Evolutionary conservation across 2,329 filamentous ascomycete genomes (phyloP).

Genomic region (Aureobasidium subglaciale): DNA sequence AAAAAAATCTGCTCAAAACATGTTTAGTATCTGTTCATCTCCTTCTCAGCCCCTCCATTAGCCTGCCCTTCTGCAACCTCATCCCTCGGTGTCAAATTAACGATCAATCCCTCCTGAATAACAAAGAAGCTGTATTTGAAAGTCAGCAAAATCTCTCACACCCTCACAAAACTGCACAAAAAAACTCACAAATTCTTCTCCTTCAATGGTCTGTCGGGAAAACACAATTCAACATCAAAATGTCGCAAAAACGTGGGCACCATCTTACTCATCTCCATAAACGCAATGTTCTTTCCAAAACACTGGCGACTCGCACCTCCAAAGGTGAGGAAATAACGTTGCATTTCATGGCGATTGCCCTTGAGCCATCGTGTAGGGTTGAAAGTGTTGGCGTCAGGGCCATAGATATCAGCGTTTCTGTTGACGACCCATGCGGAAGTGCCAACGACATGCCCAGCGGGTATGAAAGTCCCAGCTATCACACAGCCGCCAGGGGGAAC

Average conservation of each 20-base stretch:
- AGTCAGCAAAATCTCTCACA: not conserved
- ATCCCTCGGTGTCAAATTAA: not conserved
- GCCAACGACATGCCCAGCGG: conserved; percentile 42
- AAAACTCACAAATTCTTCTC: conserved; percentile 8
- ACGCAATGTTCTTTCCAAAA: conserved; percentile 42
- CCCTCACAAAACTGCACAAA: not conserved
- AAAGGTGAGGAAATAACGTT: conserved; percentile 40
- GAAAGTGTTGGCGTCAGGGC: conserved; percentile 37
- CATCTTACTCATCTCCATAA: conserved; percentile 44
- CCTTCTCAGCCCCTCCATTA: conserved; percentile 3
- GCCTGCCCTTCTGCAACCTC: not conserved
- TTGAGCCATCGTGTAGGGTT: conserved; percentile 47
- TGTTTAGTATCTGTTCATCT: not conserved
- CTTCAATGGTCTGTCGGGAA: not conserved
- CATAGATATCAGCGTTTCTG: conserved; percentile 32
- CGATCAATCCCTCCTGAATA: conserved; percentile 1
- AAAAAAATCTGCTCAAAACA: not conserved
- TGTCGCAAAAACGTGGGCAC: conserved; percentile 4
- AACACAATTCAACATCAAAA: conserved; percentile 1
- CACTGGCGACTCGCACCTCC: conserved; percentile 40
- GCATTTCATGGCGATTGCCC: conserved; percentile 27
- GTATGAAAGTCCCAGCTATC: conserved; percentile 35
- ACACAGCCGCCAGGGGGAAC: conserved; percentile 12
- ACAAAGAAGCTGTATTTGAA: conserved; percentile 2
- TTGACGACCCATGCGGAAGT: conserved; percentile 38